These are phyloP conservation scores for Chrysopogon serrulatus DNA, from an alignment of 176 grass and related monocot genomes.

Conservation along the genomic window DNA sequence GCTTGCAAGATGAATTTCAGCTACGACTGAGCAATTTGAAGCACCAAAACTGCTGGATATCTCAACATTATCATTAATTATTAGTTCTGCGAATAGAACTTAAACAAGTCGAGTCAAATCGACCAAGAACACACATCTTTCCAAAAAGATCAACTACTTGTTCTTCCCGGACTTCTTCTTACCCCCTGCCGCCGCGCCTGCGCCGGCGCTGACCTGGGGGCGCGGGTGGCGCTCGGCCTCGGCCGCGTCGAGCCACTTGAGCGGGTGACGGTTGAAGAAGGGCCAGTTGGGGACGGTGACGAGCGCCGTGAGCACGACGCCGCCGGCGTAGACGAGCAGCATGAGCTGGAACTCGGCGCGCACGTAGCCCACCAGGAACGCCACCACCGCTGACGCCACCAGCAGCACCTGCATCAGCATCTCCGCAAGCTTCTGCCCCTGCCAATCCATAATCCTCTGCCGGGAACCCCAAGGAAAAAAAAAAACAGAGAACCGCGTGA, in stretches of 20 bases:
- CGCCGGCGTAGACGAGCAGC: conserved; percentile 77
- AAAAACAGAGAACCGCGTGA: neutral
- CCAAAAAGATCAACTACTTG: conserved; percentile 31
- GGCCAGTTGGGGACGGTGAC: conserved; percentile 85
- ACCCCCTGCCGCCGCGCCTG: neutral
- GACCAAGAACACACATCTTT: neutral
- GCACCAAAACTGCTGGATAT: neutral
- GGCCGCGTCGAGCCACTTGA: conserved; percentile 78
- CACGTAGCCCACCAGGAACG: conserved; percentile 55
- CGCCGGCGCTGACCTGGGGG: conserved; percentile 45
- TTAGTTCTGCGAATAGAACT: neutral
- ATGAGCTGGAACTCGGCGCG: conserved; percentile 73
- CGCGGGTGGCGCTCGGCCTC: conserved; percentile 78
- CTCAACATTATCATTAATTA: neutral
- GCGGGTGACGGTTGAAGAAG: conserved; percentile 71
- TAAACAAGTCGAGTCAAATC: conserved; percentile 2
- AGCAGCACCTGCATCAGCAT: conserved; percentile 92
- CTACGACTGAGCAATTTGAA: neutral
- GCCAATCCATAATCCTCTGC: conserved; percentile 76
- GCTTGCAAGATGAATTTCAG: neutral
- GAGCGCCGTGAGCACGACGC: conserved; percentile 78
- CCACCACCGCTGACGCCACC: conserved; percentile 51
- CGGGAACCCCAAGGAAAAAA: neutral
- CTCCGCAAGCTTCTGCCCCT: conserved; percentile 91
- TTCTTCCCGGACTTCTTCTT: conserved; percentile 90